Percentiles rank a stretch among this genome's conserved stretches.
Conservation (phyloP, 768 basidiomycete genomes). For the Russula sp. region DNA sequence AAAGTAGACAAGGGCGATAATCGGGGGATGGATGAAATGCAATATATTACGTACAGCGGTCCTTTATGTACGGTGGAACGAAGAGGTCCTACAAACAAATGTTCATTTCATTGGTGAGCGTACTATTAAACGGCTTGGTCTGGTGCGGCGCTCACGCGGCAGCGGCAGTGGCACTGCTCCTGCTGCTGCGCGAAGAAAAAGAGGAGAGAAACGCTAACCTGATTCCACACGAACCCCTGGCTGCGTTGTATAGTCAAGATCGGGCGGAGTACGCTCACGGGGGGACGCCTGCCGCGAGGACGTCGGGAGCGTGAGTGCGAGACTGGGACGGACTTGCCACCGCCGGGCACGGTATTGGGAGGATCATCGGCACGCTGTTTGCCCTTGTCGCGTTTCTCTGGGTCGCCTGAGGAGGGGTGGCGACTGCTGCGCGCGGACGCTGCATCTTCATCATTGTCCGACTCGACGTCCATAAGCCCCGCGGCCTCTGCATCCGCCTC, state of each 20-base stretch:
- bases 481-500: conserved; percentile 33
- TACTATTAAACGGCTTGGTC: background rate
- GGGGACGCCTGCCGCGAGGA: conserved; percentile 48
- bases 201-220: conserved; percentile 48
- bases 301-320: conserved; percentile 41
- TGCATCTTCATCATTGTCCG: conserved; percentile 5
- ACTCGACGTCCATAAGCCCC: conserved; percentile 34
- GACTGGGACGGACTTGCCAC: background rate
- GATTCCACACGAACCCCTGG: conserved; percentile 91
- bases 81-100: conserved; percentile 62
- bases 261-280: conserved; percentile 65
- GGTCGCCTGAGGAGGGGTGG: background rate
- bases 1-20: background rate
- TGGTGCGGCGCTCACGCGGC: background rate
- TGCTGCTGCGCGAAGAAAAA: background rate
- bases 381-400: conserved; percentile 40
- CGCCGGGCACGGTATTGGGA: background rate
- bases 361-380: conserved; percentile 74
- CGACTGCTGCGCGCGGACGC: background rate
- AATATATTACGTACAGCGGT: conserved; percentile 63
- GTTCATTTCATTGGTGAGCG: background rate
- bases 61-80: conserved; percentile 86
- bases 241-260: conserved; percentile 84
- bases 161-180: background rate
- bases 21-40: background rate